phyloP scores from a whole-genome alignment of 2,329 filamentous ascomycete genomes.

The Scolecobasidium constrictum region DNA sequence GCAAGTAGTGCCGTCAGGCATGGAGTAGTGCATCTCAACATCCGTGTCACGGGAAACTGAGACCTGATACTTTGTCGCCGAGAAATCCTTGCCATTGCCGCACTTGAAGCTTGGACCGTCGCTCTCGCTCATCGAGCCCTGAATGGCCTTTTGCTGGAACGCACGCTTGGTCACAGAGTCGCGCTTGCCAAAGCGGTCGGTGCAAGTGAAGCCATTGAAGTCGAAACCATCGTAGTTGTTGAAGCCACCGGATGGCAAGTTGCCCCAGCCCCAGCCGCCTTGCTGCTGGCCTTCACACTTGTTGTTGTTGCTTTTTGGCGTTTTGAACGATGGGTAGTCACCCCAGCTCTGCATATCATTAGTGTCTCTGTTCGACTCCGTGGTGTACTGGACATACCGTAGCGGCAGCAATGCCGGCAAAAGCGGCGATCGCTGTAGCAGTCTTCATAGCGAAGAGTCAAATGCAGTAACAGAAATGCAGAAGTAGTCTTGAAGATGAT shows the following conservation, averaged over 20 bases:
- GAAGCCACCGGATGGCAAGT: slow-evolving; percentile 52
- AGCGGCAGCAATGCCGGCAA: slow-evolving; percentile 5
- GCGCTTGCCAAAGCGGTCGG: slow-evolving; percentile 49
- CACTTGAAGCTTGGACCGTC: slow-evolving; percentile 50
- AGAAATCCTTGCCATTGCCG: slow-evolving; percentile 50
- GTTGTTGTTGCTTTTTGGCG: slow-evolving; percentile 65
- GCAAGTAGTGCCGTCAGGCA: slow-evolving; percentile 74
- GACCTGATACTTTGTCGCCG: slow-evolving; percentile 63
- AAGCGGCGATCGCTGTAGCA: background rate
- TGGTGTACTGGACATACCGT: background rate
- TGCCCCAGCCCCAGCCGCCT: slow-evolving; percentile 60
- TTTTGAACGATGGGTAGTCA: slow-evolving; percentile 46
- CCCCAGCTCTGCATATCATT: slow-evolving; percentile 29
- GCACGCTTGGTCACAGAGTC: slow-evolving; percentile 38
- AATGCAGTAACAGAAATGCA: too few relatives aligned
- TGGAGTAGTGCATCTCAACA: slow-evolving; percentile 76
- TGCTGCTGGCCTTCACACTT: slow-evolving; percentile 61
- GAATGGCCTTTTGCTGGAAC: slow-evolving; percentile 29
- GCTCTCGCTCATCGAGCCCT: slow-evolving; percentile 37
- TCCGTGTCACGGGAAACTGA: slow-evolving; percentile 64
- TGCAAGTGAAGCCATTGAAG: slow-evolving; percentile 64
- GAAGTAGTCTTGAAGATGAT: too few relatives aligned
- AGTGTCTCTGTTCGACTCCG: too few relatives aligned
- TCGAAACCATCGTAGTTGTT: slow-evolving; percentile 58
- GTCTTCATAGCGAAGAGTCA: slow-evolving; percentile 12